A percentile compares a stretch with the other conserved stretches of the same genome.
phyloP scores from a whole-genome alignment of 345 rosid species.

The Aegle marmelos region DNA sequence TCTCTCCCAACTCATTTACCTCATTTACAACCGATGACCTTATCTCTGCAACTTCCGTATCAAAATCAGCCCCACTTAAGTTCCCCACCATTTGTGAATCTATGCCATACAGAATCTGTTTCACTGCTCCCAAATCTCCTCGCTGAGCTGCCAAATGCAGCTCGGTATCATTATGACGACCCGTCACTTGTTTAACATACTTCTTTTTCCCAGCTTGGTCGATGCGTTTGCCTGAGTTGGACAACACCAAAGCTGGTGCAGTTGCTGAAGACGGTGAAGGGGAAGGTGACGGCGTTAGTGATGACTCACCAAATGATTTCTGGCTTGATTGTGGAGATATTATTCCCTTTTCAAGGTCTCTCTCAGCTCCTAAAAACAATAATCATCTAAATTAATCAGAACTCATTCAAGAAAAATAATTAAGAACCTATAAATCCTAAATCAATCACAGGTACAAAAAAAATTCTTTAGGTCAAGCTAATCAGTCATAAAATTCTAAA shows the following conservation, averaged over 20 bases:
- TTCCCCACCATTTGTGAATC: conserved; percentile 68
- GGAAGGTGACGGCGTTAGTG: conserved; percentile 26
- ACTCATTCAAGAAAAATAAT: conserved; percentile 14
- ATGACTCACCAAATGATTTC: conserved; percentile 42
- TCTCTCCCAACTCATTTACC: conserved; percentile 94
- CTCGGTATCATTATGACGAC: conserved; percentile 85
- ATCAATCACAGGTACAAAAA: background rate
- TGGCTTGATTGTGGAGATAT: conserved; percentile 35
- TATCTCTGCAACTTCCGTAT: conserved; percentile 72
- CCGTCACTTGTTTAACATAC: conserved; percentile 94
- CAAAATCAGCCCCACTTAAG: conserved; percentile 67
- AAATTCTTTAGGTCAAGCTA: conserved; percentile 20
- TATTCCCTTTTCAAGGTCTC: conserved; percentile 67
- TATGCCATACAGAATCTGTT: conserved; percentile 72
- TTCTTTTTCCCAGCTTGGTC: conserved; percentile 90
- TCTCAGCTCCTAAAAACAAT: conserved; percentile 44
- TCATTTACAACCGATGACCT: conserved; percentile 83
- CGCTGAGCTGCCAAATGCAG: conserved; percentile 88
- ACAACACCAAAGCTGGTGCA: conserved; percentile 78
- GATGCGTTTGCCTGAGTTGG: conserved; percentile 80
- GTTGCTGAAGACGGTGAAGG: conserved; percentile 76
- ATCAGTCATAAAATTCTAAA: conserved; percentile 12
- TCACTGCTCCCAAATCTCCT: conserved; percentile 69
- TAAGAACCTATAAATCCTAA: background rate
- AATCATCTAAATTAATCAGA: conserved; percentile 10